Conservation (phyloP, 2,329 filamentous ascomycete genomes). For the Colletotrichum liriopes region DNA sequence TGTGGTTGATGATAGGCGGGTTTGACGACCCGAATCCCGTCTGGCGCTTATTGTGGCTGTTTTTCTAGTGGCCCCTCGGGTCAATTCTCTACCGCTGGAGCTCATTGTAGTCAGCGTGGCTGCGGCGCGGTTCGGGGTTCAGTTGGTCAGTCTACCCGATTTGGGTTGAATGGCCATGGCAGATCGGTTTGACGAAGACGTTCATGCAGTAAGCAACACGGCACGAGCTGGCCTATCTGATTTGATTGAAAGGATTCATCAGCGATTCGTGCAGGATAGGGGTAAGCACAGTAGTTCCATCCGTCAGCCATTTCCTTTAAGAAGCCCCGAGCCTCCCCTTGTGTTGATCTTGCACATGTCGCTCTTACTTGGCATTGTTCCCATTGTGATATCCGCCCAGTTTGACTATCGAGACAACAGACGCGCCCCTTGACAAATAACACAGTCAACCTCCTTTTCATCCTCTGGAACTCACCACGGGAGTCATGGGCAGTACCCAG, state of each 20-base stretch:
- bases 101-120: neutral
- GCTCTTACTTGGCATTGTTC: neutral
- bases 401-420: neutral
- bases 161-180: neutral
- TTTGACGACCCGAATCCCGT: neutral
- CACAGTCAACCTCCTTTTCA: neutral
- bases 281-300: neutral
- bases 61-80: neutral
- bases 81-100: neutral
- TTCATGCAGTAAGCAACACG: neutral
- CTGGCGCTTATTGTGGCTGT: neutral
- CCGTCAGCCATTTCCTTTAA: neutral
- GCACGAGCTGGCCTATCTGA: neutral
- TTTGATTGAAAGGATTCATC: neutral
- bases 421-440: neutral
- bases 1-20: neutral
- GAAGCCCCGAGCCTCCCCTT: neutral
- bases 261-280: neutral
- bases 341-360: neutral
- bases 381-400: neutral
- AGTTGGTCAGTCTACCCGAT: neutral
- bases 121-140: slow-evolving; percentile 1
- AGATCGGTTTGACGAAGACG: neutral
- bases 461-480: neutral
- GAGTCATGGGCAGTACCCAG: neutral